Evolutionary conservation across 2,329 filamentous ascomycete genomes (phyloP).

Genomic region (Arthrinium puccinioides): DNA sequence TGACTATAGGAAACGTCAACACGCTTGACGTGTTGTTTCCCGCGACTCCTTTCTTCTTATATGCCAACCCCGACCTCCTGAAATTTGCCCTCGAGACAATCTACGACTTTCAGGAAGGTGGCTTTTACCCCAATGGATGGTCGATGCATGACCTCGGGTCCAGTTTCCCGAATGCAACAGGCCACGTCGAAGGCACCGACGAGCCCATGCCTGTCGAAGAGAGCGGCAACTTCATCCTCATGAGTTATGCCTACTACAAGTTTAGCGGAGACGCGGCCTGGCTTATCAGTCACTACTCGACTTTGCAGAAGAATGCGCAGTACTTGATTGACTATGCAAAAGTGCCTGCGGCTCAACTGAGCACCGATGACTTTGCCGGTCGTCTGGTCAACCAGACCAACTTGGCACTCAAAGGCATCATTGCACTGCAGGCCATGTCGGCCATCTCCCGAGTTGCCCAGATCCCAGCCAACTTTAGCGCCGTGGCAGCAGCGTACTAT

Average conservation of each 20-base stretch:
- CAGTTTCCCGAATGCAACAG: slow-evolving; percentile 65
- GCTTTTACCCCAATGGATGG: slow-evolving; percentile 74
- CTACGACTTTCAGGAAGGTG: slow-evolving; percentile 69
- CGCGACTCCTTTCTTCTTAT: slow-evolving; percentile 75
- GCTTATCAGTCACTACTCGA: slow-evolving; percentile 44
- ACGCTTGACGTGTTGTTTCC: slow-evolving; percentile 84
- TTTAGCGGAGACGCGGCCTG: slow-evolving; percentile 21
- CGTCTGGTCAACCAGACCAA: slow-evolving; percentile 66
- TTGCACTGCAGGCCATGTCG: slow-evolving; percentile 73
- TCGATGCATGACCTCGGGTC: slow-evolving; percentile 67
- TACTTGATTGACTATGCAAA: slow-evolving; percentile 66
- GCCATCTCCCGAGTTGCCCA: slow-evolving; percentile 46
- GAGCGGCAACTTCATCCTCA: slow-evolving; percentile 68
- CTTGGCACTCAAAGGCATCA: slow-evolving; percentile 69
- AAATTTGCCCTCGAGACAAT: slow-evolving; percentile 70
- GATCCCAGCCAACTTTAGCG: slow-evolving; percentile 48
- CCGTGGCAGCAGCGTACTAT: slow-evolving; percentile 30
- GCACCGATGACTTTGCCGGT: slow-evolving; percentile 69
- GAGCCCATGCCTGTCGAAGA: slow-evolving; percentile 71
- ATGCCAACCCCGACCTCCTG: slow-evolving; percentile 72
- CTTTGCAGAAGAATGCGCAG: slow-evolving; percentile 64
- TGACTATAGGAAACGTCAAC: slow-evolving; percentile 52
- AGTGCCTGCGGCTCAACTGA: slow-evolving; percentile 61
- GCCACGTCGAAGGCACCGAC: slow-evolving; percentile 58
- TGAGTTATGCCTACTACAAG: slow-evolving; percentile 42